Conservation (phyloP, 257 asterid genomes). For the Solanum piurae region DNA sequence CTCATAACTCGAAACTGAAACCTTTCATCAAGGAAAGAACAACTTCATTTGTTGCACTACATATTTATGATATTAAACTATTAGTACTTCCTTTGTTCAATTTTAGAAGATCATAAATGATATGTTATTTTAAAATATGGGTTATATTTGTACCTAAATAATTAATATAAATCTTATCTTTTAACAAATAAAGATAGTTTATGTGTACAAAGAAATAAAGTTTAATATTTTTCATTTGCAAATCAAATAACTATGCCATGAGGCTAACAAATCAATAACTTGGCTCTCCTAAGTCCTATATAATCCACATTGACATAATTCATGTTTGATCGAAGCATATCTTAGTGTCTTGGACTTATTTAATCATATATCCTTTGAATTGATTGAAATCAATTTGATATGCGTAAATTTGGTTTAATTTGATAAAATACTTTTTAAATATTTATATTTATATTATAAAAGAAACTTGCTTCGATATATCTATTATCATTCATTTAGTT, state of each 20-base stretch:
- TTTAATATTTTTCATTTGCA: background rate
- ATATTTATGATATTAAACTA: no score
- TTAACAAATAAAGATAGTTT: background rate
- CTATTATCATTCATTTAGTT: no score
- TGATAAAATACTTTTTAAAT: background rate
- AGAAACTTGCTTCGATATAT: no score
- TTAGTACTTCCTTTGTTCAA: no score
- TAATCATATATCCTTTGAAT: background rate
- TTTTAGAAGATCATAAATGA: no score
- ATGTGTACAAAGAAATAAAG: background rate
- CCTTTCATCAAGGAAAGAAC: no score
- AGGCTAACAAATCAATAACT: background rate
- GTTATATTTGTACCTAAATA: background rate
- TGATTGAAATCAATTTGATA: background rate
- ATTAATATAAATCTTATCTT: background rate
- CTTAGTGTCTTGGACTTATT: background rate
- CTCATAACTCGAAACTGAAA: no score
- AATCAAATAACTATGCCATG: background rate
- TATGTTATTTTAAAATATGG: no score
- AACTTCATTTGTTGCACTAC: no score
- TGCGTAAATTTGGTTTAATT: background rate
- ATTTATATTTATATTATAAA: background rate
- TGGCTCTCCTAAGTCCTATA: background rate
- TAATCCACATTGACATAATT: background rate
- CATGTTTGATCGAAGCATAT: background rate